Evolutionary conservation across 1,284 basidiomycete genomes (phyloP).

Genomic region (Ganoderma lucidum): DNA sequence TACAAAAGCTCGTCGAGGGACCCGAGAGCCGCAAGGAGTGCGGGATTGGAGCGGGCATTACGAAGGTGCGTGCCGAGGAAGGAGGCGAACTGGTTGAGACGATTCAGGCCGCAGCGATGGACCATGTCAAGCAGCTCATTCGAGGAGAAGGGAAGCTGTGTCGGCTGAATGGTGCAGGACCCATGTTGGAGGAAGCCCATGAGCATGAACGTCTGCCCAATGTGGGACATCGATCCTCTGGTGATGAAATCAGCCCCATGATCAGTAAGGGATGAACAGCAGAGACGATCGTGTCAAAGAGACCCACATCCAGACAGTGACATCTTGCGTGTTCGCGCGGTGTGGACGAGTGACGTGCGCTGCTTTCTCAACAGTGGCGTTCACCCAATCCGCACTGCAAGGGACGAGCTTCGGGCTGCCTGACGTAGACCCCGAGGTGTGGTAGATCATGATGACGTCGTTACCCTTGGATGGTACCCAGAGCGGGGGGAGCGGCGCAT

Average conservation of each 20-base stretch:
- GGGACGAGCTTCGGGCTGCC: constrained; percentile 43
- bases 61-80: constrained; percentile 71
- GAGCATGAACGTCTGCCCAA: constrained; percentile 43
- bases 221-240: constrained; percentile 44
- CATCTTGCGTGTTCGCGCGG: constrained; percentile 56
- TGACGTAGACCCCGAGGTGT: constrained; percentile 78
- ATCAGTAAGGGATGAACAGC: constrained; percentile 11
- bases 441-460: constrained; percentile 69
- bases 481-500: constrained; percentile 32
- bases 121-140: constrained; percentile 41
- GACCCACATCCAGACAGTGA: constrained; percentile 49
- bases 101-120: constrained; percentile 64
- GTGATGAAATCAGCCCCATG: not conserved
- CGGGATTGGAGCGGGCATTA: constrained; percentile 63
- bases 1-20: constrained; percentile 42
- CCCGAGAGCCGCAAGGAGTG: constrained; percentile 61
- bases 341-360: constrained; percentile 33
- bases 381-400: constrained; percentile 40
- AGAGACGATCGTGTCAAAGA: constrained; percentile 3
- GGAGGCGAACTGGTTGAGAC: constrained; percentile 74
- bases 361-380: constrained; percentile 39
- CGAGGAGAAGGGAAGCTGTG: constrained; percentile 40
- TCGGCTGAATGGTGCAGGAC: constrained; percentile 43
- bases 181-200: constrained; percentile 43
- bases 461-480: constrained; percentile 37